Base-by-base conservation (phyloP, 306 rosid species). In the Trichosanthes truncata region DNA sequence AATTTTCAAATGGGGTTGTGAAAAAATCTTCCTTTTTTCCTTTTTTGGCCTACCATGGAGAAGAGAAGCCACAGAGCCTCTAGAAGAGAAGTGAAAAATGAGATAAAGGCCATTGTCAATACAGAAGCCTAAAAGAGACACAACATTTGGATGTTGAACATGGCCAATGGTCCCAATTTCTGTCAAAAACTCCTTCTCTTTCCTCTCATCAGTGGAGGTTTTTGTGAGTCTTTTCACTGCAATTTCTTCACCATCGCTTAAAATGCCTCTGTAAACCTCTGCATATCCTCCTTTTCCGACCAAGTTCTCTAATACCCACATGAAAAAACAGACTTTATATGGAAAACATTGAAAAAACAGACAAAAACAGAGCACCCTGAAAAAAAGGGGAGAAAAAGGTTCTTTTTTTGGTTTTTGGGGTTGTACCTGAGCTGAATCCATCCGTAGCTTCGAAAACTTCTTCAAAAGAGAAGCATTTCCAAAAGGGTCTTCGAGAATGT, bases 121-220 rank as follows among this genome's bases (percentile, higher is more conserved):
- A 68, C 98, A 94, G 77, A 96, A 94, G 5, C 97, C 98, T 63
- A 87, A 63, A 62, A 94, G 94, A 6, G 98, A 87, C 80, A 91
- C 45, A 0, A 94, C 94, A 79, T 94, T 94, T 21, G 87, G 81
- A 80, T 93, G 97, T 51, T 68, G 79, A 6, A 88, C 99, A 80
- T 95, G 99, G 35, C 99, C 97, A 29, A 95, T 88, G 18, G 97
- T 95, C 3, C 99, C 98, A 84, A 93, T 95, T 87, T 95, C 99
- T 57, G 91, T 93, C 74, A 95, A 80, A 36, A 95, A 95, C 79
- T 95, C 99, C 77, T 87, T 95, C 84, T 91, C 97, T 74, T 91
- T 95, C 59, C 99, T 88, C 73, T 93, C 99, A 75, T 95, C 99
- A 11, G 83, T 82, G 4, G 82, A 88, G 45, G 87, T 77, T 83